phyloP scores from a whole-genome alignment of 2,329 filamentous ascomycete species.

The Sarocladium oryzae region DNA sequence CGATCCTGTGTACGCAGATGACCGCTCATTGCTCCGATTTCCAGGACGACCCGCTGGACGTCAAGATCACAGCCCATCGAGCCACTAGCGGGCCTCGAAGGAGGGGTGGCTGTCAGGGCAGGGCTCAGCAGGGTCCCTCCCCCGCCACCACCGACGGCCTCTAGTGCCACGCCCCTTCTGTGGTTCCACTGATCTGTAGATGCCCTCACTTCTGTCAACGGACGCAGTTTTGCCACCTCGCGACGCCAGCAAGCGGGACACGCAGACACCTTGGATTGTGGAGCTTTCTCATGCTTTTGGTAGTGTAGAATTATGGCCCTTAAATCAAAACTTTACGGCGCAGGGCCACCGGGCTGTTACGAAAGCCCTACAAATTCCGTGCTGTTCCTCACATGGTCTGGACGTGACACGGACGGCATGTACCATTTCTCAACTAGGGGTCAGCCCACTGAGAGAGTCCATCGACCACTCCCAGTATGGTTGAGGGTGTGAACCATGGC shows the following conservation, averaged over 20 bases:
- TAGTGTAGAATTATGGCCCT: no score
- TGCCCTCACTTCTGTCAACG: conserved; percentile 1
- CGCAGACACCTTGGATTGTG: no score
- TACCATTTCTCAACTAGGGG: no score
- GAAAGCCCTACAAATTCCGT: no score
- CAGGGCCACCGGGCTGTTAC: no score
- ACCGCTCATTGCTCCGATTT: conserved; percentile 28
- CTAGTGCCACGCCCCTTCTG: background rate
- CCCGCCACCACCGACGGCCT: background rate
- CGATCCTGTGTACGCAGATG: conserved; percentile 17
- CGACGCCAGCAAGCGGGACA: background rate
- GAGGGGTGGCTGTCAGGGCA: conserved; percentile 3
- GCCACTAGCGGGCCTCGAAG: conserved; percentile 6
- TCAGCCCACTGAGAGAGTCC: no score
- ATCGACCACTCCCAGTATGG: no score
- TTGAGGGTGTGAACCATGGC: no score
- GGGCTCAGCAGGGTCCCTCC: background rate
- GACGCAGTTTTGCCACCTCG: background rate
- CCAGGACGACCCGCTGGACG: conserved; percentile 18
- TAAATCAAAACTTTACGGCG: no score
- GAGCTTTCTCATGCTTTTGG: no score
- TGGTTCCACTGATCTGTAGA: background rate
- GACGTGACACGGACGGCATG: no score
- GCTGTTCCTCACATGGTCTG: no score
- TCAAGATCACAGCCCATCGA: conserved; percentile 24